Evolutionary conservation across 495 filamentous ascomycete genomes (phyloP).

Genomic region (Penicillium verhagenii): DNA sequence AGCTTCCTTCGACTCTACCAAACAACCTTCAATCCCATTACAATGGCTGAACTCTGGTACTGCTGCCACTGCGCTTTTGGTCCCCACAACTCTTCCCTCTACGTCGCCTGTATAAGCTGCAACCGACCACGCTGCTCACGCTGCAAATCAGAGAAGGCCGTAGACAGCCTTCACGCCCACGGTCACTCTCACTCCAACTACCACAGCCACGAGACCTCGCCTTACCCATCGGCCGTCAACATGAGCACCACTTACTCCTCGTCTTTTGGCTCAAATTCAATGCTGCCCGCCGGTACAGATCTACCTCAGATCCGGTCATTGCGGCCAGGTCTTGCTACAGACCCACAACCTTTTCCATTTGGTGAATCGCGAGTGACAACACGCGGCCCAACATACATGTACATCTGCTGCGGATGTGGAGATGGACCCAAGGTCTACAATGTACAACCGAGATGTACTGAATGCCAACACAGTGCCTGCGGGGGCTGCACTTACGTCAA

Average conservation of each 20-base stretch:
- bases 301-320: constrained; percentile 14
- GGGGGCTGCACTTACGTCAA: constrained; percentile 29
- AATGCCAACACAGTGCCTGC: constrained; percentile 35
- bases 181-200: constrained; percentile 11
- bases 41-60: constrained; percentile 32
- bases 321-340: background rate
- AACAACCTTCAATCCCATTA: constrained; percentile 4
- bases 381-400: constrained; percentile 22
- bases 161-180: background rate
- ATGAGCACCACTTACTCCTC: constrained; percentile 4
- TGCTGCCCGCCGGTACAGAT: constrained; percentile 7
- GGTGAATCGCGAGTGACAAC: background rate
- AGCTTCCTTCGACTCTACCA: background rate
- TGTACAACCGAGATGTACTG: constrained; percentile 32
- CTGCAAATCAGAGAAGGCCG: constrained; percentile 21
- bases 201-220: constrained; percentile 11
- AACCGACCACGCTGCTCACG: constrained; percentile 13
- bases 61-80: constrained; percentile 35
- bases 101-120: constrained; percentile 30
- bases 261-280: constrained; percentile 7
- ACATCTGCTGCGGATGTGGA: constrained; percentile 40
- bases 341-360: background rate
- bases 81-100: constrained; percentile 25
- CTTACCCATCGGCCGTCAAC: constrained; percentile 19
- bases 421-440: constrained; percentile 44